Conservation (phyloP, 139 green algal genomes). For the Spirogloea muscicola region DNA sequence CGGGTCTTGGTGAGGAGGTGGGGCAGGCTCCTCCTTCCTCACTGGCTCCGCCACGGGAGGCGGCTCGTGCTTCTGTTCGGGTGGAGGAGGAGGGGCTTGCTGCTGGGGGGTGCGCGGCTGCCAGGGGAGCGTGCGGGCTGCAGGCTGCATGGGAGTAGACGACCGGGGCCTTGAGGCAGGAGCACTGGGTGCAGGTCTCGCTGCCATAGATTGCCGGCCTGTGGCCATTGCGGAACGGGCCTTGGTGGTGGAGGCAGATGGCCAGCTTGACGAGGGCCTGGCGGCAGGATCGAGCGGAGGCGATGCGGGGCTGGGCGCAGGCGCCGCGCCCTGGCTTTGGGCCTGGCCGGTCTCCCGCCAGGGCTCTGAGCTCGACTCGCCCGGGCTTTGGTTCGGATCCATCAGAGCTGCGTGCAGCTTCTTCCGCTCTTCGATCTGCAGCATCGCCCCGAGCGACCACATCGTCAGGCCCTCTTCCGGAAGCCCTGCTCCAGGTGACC, state of each 20-base stretch:
- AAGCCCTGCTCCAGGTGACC: too few relatives aligned
- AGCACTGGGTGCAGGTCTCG: too few relatives aligned
- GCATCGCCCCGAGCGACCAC: too few relatives aligned
- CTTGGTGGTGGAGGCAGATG: neutral
- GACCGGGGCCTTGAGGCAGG: too few relatives aligned
- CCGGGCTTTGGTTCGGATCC: slow-evolving; percentile 20
- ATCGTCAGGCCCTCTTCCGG: too few relatives aligned
- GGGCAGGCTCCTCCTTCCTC: neutral
- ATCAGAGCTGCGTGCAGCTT: slow-evolving; percentile 40
- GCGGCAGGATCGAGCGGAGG: neutral
- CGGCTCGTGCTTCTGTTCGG: too few relatives aligned
- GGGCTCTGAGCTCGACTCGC: slow-evolving; percentile 2
- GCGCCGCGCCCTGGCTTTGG: neutral
- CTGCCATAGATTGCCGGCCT: too few relatives aligned
- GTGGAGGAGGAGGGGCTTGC: too few relatives aligned
- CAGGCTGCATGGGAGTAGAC: too few relatives aligned
- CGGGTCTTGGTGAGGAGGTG: slow-evolving; percentile 14
- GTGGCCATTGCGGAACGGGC: too few relatives aligned
- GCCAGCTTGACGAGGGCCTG: neutral
- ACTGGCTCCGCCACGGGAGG: neutral
- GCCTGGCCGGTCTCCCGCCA: neutral
- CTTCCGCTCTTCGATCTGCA: slow-evolving; percentile 48
- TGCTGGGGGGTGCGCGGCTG: too few relatives aligned
- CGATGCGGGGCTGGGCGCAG: neutral
- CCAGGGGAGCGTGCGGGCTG: too few relatives aligned